Base-by-base conservation (phyloP, 257 asterid species). In the Solanum verrucosum region DNA sequence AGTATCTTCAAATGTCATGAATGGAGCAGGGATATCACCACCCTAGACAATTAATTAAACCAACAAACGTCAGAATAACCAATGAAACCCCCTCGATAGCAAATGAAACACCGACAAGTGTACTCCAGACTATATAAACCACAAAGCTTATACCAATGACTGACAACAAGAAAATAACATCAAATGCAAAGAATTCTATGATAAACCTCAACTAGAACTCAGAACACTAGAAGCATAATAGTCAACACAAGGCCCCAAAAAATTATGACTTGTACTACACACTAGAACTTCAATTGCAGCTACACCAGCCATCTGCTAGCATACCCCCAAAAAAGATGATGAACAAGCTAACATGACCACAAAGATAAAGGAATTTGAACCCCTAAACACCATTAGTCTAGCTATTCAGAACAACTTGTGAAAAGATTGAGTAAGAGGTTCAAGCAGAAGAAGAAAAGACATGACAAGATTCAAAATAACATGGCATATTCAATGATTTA, bases 1-100 rank as follows among this genome's bases (percentile, higher is more conserved):
- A 60, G 96, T 94, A 49, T 94, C 94, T 74, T 95, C 99, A 91
- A 96, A 96, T 33, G 98, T 94, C 96, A 95, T 96, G 88, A 93
- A 96, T 87, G 99, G 99, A 90, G 96, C 92, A 78, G 99, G 99
- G 88, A 96, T 94, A 90, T 95, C 91, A 88, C 94, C 98, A 13
- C 99, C 99, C 99, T 96, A 90, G 63, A 87, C 74, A 88, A 89
- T 88, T 44, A 29, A 75, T 87, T 49, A 84, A 88, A 79, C 33
- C 85, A 74, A 71, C 84, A 88, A 89, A 88, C 88, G 74, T 56
- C 33, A 86, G 72, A 87, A 81, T 18, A 40, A 38, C 81, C 31
- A 52, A 87, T 27, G 35, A 27, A 83, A 85, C 82, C 79, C 34
- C 34, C 70, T 40, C 89, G 38, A 83, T 38, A 86, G 11, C 49